Base-by-base conservation (phyloP, 768 basidiomycete genomes). In the Clitopilus hobsonii region DNA sequence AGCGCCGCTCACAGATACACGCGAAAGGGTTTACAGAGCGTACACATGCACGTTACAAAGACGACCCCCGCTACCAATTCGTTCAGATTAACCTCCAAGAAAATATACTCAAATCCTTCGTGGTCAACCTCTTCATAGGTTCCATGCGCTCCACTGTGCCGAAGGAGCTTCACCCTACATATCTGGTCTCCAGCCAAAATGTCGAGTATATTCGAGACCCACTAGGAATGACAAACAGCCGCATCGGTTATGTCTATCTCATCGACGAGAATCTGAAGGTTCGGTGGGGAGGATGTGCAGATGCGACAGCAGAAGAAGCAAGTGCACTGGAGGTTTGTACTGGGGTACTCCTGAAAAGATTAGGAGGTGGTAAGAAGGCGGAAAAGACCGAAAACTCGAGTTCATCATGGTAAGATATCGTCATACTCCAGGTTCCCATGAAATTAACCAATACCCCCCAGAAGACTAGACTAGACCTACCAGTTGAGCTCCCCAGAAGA, bases 61-160 rank as follows among this genome's bases (percentile, higher is more conserved):
- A 72, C 1, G 71, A 90, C 57, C 81, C 87, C 1, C 68, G 79
- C 18, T 93, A 84, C 66, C 88, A 86, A 71, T 84, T 82, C 59
- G 66, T 91, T 49, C 89, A 91, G 77, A 85, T 98, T 67, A 98
- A 98, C 70, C 77, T 96, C 24, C 96, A 98, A 72, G 90, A 94
- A 68, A 98, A 98, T 70, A 73, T 89, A 5, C 82, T 98, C 59
- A 97, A 97, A 73, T 89, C 90, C 0, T 81, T 94, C 66, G 83
- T 98, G 27, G 89, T 98, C 51, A 85, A 86, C 51, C 72, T 98
- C 53, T 96, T 94, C 73, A 69, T 87, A n/a, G 81, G 80, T 7
- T 82, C 84, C 18, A 80, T 98, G 20, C 85, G 89, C 52, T 73
- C 79, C 22, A 72, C 76, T 2, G 76, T 94, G 0, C 91, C 94